A percentile compares a stretch with the other conserved stretches of the same genome.
Conservation (phyloP, 768 basidiomycete genomes). For the Trametes coccinea region DNA sequence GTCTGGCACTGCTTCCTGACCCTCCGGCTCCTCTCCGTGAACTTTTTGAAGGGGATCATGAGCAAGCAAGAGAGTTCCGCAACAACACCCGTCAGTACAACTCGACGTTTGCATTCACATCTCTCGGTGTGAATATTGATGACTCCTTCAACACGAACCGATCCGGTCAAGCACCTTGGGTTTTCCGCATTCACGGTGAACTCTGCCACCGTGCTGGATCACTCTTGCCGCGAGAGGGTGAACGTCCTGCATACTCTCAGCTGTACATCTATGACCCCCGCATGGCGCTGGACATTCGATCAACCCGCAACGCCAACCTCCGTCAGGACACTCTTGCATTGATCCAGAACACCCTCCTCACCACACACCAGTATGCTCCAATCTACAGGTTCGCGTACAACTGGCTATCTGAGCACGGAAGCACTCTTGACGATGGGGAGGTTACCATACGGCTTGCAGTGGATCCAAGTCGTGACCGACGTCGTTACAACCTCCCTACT, state of each 20-base stretch:
- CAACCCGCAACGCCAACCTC: neutral
- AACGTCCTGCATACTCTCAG: conserved; percentile 37
- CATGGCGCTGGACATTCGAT: conserved; percentile 14
- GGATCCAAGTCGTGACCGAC: conserved; percentile 27
- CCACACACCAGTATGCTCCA: no score
- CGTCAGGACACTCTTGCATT: no score
- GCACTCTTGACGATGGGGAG: no score
- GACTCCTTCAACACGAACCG: conserved; percentile 26
- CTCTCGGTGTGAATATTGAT: conserved; percentile 34
- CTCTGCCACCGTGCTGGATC: conserved; percentile 38
- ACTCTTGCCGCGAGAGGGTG: conserved; percentile 28
- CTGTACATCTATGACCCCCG: conserved; percentile 42
- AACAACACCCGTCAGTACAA: conserved; percentile 42
- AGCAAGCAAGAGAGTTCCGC: conserved; percentile 30
- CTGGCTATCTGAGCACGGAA: no score
- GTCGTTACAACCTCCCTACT: conserved; percentile 47
- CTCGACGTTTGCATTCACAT: conserved; percentile 40
- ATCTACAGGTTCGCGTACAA: no score
- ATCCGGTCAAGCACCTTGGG: conserved; percentile 31
- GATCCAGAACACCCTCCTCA: no score
- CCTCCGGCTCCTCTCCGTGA: no score
- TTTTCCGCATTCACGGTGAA: conserved; percentile 37
- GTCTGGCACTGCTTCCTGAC: no score
- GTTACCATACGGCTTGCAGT: neutral
- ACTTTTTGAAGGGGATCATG: neutral